Percentiles rank a stretch among this genome's conserved stretches.
These are phyloP conservation scores for Fragosphaeria purpurea DNA, from an alignment of 2,329 filamentous ascomycete species.

Conservation along the genomic window DNA sequence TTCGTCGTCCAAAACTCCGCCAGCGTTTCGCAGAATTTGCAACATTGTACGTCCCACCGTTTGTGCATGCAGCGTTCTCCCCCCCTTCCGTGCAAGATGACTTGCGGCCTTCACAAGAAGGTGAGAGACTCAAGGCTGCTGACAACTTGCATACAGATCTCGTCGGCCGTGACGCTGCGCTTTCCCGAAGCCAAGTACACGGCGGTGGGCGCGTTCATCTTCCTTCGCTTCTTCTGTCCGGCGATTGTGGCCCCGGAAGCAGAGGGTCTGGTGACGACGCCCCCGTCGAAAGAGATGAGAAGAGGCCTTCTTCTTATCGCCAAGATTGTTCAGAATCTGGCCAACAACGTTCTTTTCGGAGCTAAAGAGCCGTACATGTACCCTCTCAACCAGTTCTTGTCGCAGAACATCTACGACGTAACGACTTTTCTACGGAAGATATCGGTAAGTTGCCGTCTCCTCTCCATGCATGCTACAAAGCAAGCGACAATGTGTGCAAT, in stretches of 20 bases:
- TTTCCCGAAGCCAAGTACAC: conserved; percentile 64
- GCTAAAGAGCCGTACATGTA: conserved; percentile 67
- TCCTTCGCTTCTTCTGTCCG: conserved; percentile 62
- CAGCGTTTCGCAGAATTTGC: conserved; percentile 57
- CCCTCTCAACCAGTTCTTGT: conserved; percentile 57
- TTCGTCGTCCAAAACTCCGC: conserved; percentile 50
- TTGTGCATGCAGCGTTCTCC: conserved; percentile 27
- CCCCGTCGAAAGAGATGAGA: conserved; percentile 59
- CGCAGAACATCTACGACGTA: conserved; percentile 57
- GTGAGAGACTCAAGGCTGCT: no score
- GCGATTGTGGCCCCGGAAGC: conserved; percentile 61
- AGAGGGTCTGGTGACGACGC: conserved; percentile 50
- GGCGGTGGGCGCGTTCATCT: conserved; percentile 61
- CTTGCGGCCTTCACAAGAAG: no score
- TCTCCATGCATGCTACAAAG: no score
- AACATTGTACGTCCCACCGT: conserved; percentile 30
- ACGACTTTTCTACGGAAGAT: conserved; percentile 59
- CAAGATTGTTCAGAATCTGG: conserved; percentile 61
- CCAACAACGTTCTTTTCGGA: conserved; percentile 62
- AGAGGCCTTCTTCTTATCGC: conserved; percentile 58
- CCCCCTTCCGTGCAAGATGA: not conserved
- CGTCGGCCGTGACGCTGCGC: conserved; percentile 49
- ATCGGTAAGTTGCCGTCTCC: conserved; percentile 32
- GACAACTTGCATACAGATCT: conserved; percentile 30
- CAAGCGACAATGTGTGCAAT: no score